Conservation (phyloP, 2,329 filamentous ascomycete species). For the Colletotrichum scovillei region DNA sequence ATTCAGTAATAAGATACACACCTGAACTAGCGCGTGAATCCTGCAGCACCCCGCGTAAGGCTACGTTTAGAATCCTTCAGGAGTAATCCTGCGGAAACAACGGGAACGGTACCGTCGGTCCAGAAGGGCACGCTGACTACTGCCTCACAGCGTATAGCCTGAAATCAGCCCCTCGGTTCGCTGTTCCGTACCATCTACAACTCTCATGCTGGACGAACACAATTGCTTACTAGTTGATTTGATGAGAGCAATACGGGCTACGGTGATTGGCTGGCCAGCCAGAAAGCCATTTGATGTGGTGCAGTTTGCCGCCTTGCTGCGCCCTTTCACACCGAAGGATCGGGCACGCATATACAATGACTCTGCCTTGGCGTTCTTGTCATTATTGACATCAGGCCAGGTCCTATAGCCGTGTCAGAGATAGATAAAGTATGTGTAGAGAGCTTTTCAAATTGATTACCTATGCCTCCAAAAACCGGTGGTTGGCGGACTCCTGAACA, state of each 20-base stretch:
- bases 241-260: too few relatives aligned
- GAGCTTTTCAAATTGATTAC: not conserved
- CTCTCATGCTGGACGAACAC: accelerated
- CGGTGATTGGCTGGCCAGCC: not conserved
- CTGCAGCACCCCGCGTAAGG: not conserved
- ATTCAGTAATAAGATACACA: not conserved
- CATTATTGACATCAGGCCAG: not conserved
- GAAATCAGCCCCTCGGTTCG: not conserved
- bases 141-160: not conserved
- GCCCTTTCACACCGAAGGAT: not conserved
- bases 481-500: not conserved
- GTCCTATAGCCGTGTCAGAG: not conserved
- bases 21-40: not conserved
- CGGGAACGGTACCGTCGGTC: constrained; percentile 1
- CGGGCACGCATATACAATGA: too few relatives aligned
- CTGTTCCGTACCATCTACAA: not conserved
- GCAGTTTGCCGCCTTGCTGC: not conserved
- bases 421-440: not conserved
- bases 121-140: not conserved
- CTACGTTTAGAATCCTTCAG: not conserved
- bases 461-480: not conserved
- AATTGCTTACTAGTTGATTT: not conserved
- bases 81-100: not conserved
- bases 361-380: not conserved
- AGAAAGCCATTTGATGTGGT: not conserved